Evolutionary conservation across 2,329 filamentous ascomycete species (phyloP).

Genomic region (Geoglossum cookeanum): DNA sequence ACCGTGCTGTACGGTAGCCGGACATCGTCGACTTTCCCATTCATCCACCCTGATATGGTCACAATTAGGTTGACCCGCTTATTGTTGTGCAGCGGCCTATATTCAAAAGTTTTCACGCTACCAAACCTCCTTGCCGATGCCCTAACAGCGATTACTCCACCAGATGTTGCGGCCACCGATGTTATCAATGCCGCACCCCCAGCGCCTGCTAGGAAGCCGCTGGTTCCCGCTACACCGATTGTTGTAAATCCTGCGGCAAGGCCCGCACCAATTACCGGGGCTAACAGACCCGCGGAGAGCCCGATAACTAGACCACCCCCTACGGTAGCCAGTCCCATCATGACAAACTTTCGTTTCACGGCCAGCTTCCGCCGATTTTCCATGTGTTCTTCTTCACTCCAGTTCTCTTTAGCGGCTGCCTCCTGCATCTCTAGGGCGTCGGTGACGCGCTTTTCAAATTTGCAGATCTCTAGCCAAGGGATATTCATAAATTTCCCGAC

Average conservation of each 20-base stretch:
- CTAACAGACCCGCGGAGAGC: slow-evolving; percentile 75
- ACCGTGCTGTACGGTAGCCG: slow-evolving; percentile 90
- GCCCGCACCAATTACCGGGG: slow-evolving; percentile 84
- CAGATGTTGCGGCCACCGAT: slow-evolving; percentile 68
- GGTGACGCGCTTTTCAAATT: slow-evolving; percentile 92
- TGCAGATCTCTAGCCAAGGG: slow-evolving; percentile 79
- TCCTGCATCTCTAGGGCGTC: slow-evolving; percentile 97
- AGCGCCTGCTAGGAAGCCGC: slow-evolving; percentile 74
- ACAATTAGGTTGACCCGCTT: slow-evolving; percentile 92
- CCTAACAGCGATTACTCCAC: slow-evolving; percentile 66
- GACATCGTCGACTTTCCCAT: slow-evolving; percentile 90
- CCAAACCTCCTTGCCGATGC: slow-evolving; percentile 79
- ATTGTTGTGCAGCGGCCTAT: slow-evolving; percentile 90
- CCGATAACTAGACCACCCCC: slow-evolving; percentile 91
- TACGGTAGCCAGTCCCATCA: slow-evolving; percentile 94
- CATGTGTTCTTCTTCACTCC: slow-evolving; percentile 94
- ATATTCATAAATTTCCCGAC: slow-evolving; percentile 68
- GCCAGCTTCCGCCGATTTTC: slow-evolving; percentile 65
- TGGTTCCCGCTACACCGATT: slow-evolving; percentile 77
- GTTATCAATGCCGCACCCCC: slow-evolving; percentile 91
- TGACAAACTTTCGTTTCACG: slow-evolving; percentile 65
- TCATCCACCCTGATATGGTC: slow-evolving; percentile 96
- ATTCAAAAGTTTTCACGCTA: slow-evolving; percentile 90
- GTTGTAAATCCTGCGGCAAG: slow-evolving; percentile 89
- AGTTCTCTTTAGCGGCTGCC: slow-evolving; percentile 81